Conservation (phyloP, 2,329 filamentous ascomycete genomes). For the Amylocarpus encephaloides region DNA sequence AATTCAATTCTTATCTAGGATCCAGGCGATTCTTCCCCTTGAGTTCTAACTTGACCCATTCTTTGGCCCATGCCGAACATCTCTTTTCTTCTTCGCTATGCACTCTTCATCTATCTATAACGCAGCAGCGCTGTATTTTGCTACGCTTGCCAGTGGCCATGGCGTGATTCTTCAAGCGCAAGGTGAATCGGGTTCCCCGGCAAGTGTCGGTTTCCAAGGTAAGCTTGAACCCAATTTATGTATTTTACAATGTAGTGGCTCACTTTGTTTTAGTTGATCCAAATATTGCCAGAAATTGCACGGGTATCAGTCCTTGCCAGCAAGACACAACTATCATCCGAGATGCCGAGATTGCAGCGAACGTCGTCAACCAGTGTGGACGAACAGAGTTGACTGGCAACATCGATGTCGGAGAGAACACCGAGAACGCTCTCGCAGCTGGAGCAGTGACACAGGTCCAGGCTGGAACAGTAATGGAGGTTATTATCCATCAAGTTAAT, state of each 20-base stretch:
- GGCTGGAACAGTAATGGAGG: constrained; percentile 47
- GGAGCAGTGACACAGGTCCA: constrained; percentile 49
- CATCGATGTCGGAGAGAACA: constrained; percentile 54
- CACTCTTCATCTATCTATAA: constrained; percentile 29
- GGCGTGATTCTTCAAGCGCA: constrained; percentile 43
- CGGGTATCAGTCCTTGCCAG: constrained; percentile 58
- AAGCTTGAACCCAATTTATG: constrained; percentile 4
- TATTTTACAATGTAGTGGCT: too few species aligned
- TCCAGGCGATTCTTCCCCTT: constrained; percentile 24
- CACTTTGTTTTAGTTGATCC: constrained; percentile 39
- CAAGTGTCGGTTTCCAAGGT: constrained; percentile 41
- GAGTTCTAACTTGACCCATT: constrained; percentile 25
- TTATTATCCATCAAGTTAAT: constrained; percentile 63
- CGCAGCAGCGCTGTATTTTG: constrained; percentile 34
- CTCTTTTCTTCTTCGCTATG: constrained; percentile 32
- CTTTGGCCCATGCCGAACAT: constrained; percentile 31
- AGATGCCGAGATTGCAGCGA: constrained; percentile 46
- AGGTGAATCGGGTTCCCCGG: constrained; percentile 40
- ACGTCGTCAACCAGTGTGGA: constrained; percentile 54
- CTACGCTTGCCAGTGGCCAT: constrained; percentile 36
- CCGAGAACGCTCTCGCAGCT: constrained; percentile 44
- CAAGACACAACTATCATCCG: constrained; percentile 59
- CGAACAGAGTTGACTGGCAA: constrained; percentile 54
- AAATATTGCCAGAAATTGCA: constrained; percentile 55
- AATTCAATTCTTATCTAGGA: constrained; percentile 19